phyloP scores from a whole-genome alignment of 805 yeast species.

The Brettanomyces nanus region DNA sequence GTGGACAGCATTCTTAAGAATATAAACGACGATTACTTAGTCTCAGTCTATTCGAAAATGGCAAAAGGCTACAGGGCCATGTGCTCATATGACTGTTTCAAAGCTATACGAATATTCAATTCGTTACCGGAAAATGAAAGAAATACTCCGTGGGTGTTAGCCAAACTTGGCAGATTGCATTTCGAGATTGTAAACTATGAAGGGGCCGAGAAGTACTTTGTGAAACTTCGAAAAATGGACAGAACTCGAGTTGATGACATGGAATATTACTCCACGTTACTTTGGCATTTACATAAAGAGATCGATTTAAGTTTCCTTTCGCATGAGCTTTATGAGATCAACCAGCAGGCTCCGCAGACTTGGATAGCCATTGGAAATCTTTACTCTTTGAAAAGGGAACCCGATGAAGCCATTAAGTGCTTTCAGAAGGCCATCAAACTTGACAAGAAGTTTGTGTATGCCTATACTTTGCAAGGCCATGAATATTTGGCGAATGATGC shows the following conservation, averaged over 20 bases:
- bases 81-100: slow-evolving; percentile 64
- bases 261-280: slow-evolving; percentile 83
- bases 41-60: slow-evolving; percentile 41
- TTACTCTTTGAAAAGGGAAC: slow-evolving; percentile 73
- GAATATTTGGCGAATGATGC: slow-evolving; percentile 85
- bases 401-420: slow-evolving; percentile 83
- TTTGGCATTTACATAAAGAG: slow-evolving; percentile 88
- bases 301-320: slow-evolving; percentile 74
- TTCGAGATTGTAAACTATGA: slow-evolving; percentile 84
- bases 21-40: slow-evolving; percentile 31
- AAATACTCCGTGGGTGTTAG: slow-evolving; percentile 77
- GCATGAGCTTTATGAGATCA: slow-evolving; percentile 65
- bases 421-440: slow-evolving; percentile 70
- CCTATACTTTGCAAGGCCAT: slow-evolving; percentile 90
- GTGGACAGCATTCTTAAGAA: slow-evolving; percentile 8
- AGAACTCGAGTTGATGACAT: slow-evolving; percentile 77
- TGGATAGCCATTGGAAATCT: slow-evolving; percentile 93
- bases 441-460: slow-evolving; percentile 63
- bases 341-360: slow-evolving; percentile 61
- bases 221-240: slow-evolving; percentile 56
- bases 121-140: slow-evolving; percentile 55
- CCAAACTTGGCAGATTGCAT: slow-evolving; percentile 71
- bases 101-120: slow-evolving; percentile 65
- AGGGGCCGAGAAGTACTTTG: slow-evolving; percentile 59
- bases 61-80: slow-evolving; percentile 57